Conservation (phyloP, 306 rosid genomes). For the Morella rubra region DNA sequence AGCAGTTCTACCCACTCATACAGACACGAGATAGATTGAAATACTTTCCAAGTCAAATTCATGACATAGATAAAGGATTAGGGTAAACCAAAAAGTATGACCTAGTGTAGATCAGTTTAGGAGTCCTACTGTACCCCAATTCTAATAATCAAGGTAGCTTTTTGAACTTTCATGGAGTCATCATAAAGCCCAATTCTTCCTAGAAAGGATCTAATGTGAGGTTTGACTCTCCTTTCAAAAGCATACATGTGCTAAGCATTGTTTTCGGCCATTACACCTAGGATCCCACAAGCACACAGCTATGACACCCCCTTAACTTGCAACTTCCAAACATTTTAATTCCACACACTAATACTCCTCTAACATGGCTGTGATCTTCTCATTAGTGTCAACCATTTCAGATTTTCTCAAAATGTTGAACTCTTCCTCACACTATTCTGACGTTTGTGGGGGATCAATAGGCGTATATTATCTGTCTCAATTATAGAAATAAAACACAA, state of each 20-base stretch:
- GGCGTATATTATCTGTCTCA: not conserved
- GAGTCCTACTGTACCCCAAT: not conserved
- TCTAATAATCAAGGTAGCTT: no score
- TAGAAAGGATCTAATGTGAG: no score
- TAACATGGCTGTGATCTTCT: not conserved
- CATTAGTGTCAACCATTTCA: not conserved
- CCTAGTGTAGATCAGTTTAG: not conserved
- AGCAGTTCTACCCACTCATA: not conserved
- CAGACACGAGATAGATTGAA: not conserved
- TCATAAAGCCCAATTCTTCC: no score
- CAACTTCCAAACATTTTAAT: no score
- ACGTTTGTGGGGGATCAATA: not conserved
- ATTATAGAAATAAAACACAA: not conserved
- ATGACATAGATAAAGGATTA: not conserved
- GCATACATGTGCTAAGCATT: no score
- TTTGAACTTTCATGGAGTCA: no score
- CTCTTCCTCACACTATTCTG: not conserved
- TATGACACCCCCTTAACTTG: not conserved
- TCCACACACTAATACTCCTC: not conserved
- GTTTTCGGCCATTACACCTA: no score
- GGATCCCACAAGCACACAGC: not conserved
- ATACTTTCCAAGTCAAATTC: not conserved
- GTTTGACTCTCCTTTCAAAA: no score
- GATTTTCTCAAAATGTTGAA: not conserved
- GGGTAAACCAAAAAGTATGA: not conserved